phyloP scores from a whole-genome alignment of 176 grass and related monocot species.

The Avena eriantha region DNA sequence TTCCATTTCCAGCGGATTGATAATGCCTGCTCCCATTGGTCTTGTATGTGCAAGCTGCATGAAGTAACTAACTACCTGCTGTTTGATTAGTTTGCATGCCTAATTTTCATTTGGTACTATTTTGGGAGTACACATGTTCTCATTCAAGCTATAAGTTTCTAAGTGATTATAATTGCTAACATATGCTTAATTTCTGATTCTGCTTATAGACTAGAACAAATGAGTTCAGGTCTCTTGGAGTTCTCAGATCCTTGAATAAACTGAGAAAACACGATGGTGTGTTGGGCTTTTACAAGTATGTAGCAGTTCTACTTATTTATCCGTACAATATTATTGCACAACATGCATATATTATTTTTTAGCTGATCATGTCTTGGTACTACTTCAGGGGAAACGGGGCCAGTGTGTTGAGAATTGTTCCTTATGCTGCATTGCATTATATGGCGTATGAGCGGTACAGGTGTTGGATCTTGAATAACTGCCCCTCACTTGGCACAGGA shows the following conservation, averaged over 20 bases:
- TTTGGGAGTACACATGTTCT: constrained; percentile 20
- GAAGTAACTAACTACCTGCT: neutral
- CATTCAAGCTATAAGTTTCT: constrained; percentile 31
- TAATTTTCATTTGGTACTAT: neutral
- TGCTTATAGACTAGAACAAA: constrained; percentile 78
- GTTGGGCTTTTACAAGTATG: constrained; percentile 91
- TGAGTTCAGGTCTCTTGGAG: constrained; percentile 82
- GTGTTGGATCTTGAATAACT: constrained; percentile 91
- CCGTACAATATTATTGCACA: constrained; percentile 7
- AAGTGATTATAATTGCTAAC: constrained; percentile 16
- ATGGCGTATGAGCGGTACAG: constrained; percentile 96
- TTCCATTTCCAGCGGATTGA: constrained; percentile 16
- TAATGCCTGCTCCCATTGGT: neutral
- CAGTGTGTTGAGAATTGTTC: constrained; percentile 91
- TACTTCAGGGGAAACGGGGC: constrained; percentile 89
- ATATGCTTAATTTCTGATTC: constrained; percentile 37
- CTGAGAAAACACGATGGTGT: constrained; percentile 80
- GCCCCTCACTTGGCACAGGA: constrained; percentile 73
- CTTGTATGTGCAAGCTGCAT: constrained; percentile 18
- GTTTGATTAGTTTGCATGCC: constrained; percentile 10
- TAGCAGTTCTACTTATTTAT: constrained; percentile 26
- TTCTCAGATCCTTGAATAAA: constrained; percentile 79
- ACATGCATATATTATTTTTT: neutral
- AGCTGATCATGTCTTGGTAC: constrained; percentile 37
- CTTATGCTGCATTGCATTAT: constrained; percentile 94